Evolutionary conservation across 1,284 basidiomycete species (phyloP).

Genomic region (Macrocystidia cucumis): DNA sequence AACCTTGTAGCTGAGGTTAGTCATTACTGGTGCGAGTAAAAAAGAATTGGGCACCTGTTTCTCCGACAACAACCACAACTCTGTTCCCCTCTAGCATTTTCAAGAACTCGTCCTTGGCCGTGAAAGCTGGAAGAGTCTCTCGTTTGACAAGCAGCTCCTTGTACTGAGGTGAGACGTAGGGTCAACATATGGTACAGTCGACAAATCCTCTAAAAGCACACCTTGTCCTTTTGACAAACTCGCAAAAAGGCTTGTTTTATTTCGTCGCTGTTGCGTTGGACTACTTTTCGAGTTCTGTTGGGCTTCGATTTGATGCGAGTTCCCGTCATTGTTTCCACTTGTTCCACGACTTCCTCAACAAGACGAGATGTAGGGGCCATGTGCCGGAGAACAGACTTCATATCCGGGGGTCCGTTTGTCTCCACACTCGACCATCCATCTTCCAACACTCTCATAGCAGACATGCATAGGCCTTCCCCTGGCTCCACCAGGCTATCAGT

Average conservation of each 20-base stretch:
- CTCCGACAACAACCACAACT: conserved; percentile 79
- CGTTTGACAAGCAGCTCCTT: conserved; percentile 48
- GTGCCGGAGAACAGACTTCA: conserved; percentile 55
- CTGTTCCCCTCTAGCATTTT: conserved; percentile 49
- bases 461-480: conserved; percentile 70
- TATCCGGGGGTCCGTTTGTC: conserved; percentile 65
- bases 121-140: conserved; percentile 70
- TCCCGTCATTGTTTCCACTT: conserved; percentile 4
- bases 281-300: conserved; percentile 15
- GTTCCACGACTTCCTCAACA: background rate
- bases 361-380: background rate
- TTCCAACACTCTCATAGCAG: conserved; percentile 71
- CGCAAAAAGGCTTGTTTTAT: conserved; percentile 50
- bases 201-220: conserved; percentile 7
- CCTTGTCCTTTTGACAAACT: conserved; percentile 35
- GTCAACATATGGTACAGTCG: background rate
- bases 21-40: conserved; percentile 1
- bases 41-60: conserved; percentile 47
- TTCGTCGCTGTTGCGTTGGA: conserved; percentile 40
- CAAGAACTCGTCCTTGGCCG: conserved; percentile 59
- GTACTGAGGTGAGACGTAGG: conserved; percentile 32
- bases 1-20: conserved; percentile 62
- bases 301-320: conserved; percentile 2
- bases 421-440: conserved; percentile 60
- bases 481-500: conserved; percentile 50